These are phyloP conservation scores for Kwoniella sp. DNA, from an alignment of 768 basidiomycete genomes.

Conservation along the genomic window DNA sequence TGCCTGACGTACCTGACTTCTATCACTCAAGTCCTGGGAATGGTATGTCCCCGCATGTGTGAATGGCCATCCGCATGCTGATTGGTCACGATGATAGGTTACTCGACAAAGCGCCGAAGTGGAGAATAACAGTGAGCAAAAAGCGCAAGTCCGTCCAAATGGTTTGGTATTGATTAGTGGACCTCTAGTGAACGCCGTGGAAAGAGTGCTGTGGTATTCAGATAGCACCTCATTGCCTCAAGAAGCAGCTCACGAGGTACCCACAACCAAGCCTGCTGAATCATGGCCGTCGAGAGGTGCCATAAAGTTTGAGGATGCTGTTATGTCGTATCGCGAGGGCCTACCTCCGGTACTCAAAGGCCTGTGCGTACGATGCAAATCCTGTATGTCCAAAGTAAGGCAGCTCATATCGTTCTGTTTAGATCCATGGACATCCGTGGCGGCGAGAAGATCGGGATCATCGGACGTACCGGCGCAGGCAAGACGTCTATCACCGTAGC, in stretches of 20 bases:
- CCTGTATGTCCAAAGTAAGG: too few relatives aligned
- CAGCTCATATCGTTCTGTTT: neutral
- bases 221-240: conserved; percentile 63
- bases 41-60: conserved; percentile 31
- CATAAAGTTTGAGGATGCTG: conserved; percentile 71
- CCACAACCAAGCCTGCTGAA: conserved; percentile 62
- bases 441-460: conserved; percentile 91
- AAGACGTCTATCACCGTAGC: conserved; percentile 86
- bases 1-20: conserved; percentile 62
- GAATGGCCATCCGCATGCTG: neutral
- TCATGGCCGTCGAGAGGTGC: conserved; percentile 75
- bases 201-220: conserved; percentile 77
- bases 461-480: conserved; percentile 82
- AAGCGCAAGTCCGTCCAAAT: conserved; percentile 1
- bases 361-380: conserved; percentile 57
- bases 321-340: conserved; percentile 78
- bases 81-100: too few relatives aligned
- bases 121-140: conserved; percentile 69
- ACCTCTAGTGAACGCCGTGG: conserved; percentile 42
- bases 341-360: conserved; percentile 80
- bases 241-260: conserved; percentile 69
- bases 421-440: conserved; percentile 65
- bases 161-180: conserved; percentile 1
- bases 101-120: conserved; percentile 62
- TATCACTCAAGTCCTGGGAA: conserved; percentile 47